These are phyloP conservation scores for Fusarium multiceps DNA, from an alignment of 2,329 filamentous ascomycete genomes.

Conservation along the genomic window DNA sequence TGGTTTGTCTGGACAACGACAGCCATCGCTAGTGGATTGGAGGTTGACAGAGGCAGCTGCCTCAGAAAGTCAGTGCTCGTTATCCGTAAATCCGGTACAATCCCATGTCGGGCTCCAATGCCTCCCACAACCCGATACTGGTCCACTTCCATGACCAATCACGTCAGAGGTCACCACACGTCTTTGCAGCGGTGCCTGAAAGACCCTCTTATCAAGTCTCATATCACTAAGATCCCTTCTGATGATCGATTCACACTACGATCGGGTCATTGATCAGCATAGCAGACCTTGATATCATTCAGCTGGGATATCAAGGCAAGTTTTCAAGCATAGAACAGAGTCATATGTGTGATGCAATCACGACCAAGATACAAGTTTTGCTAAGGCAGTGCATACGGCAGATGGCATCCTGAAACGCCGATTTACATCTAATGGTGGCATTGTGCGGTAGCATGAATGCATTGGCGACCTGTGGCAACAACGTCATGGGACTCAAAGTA, in stretches of 20 bases:
- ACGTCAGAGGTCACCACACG: not conserved
- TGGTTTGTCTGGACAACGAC: not conserved
- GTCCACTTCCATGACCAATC: not conserved
- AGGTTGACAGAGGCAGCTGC: not conserved
- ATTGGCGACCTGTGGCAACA: not conserved
- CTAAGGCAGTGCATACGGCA: not conserved
- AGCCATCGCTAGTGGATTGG: not conserved
- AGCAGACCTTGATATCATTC: not conserved
- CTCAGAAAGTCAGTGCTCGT: not conserved
- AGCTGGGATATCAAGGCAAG: not conserved
- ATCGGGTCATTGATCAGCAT: not conserved
- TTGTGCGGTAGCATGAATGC: not conserved
- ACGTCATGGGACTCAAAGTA: not conserved
- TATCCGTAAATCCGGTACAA: not conserved
- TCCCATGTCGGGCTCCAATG: not conserved
- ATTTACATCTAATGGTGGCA: not conserved
- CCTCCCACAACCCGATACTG: not conserved
- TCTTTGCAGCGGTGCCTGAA: not conserved
- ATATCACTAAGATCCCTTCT: not conserved
- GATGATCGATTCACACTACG: not conserved
- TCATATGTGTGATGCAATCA: not conserved
- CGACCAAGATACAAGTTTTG: not conserved
- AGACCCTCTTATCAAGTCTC: not conserved
- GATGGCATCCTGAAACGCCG: not conserved
- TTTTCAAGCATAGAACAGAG: not conserved